phyloP scores from a whole-genome alignment of 1,284 basidiomycete genomes.

The Cystobasidium sp. region DNA sequence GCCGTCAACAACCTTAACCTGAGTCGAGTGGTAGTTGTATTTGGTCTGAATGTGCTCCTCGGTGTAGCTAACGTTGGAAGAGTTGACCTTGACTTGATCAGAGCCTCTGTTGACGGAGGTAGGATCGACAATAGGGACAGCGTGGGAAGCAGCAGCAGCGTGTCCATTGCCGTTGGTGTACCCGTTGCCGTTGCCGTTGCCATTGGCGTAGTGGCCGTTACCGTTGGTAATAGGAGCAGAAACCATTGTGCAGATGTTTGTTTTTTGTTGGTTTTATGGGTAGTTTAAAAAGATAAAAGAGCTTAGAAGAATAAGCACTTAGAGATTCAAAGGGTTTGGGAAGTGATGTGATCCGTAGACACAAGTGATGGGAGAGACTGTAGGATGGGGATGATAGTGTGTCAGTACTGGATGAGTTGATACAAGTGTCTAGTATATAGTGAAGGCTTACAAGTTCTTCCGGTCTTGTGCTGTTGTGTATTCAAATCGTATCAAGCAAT shows the following conservation, averaged over 20 bases:
- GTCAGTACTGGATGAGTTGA: background rate
- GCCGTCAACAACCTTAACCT: conserved; percentile 69
- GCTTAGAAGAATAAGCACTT: conserved; percentile 6
- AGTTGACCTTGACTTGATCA: conserved; percentile 79
- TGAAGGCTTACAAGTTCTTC: conserved; percentile 41
- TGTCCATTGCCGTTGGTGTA: conserved; percentile 42
- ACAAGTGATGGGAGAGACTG: conserved; percentile 33
- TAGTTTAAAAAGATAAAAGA: conserved; percentile 11
- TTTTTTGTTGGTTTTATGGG: background rate
- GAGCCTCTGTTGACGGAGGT: conserved; percentile 75
- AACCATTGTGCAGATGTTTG: conserved; percentile 22
- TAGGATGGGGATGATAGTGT: background rate
- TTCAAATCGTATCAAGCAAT: background rate
- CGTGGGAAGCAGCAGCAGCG: conserved; percentile 48
- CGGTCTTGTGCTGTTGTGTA: conserved; percentile 43
- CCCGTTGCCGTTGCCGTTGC: conserved; percentile 45
- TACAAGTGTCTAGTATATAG: too few species aligned
- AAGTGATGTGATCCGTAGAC: conserved; percentile 40
- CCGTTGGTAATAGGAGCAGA: conserved; percentile 34
- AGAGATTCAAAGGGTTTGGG: conserved; percentile 39
- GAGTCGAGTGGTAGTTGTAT: conserved; percentile 80
- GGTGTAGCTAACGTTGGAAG: conserved; percentile 78
- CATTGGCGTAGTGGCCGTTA: conserved; percentile 32
- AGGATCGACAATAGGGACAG: conserved; percentile 69
- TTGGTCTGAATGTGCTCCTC: conserved; percentile 80